These are phyloP conservation scores for Amesomyces nigricolor DNA, from an alignment of 2,329 filamentous ascomycete species.

Conservation along the genomic window DNA sequence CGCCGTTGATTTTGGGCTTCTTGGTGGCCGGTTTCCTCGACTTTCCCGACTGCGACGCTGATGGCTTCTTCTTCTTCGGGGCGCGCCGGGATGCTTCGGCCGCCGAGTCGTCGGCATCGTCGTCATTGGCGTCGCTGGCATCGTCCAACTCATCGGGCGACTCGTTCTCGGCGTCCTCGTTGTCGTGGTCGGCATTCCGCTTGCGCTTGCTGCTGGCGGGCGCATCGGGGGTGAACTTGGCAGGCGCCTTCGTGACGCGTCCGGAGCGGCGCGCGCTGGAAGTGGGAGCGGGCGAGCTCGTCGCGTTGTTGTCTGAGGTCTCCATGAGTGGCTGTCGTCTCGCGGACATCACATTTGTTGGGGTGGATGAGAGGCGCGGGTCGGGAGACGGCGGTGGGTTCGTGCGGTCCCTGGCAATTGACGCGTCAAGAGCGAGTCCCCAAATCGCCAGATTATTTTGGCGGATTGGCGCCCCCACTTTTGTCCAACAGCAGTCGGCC, in stretches of 20 bases:
- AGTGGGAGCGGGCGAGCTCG: slow-evolving; percentile 45
- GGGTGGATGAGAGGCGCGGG: slow-evolving; percentile 9
- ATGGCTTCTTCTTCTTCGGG: slow-evolving; percentile 33
- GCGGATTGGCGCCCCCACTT: slow-evolving; percentile 20
- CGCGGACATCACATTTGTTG: slow-evolving; percentile 35
- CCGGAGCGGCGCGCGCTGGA: slow-evolving; percentile 60
- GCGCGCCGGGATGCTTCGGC: slow-evolving; percentile 41
- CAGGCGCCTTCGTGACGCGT: slow-evolving; percentile 57
- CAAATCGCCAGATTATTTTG: slow-evolving; percentile 27
- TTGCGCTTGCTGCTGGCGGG: slow-evolving; percentile 52
- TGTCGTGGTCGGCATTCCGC: slow-evolving; percentile 43
- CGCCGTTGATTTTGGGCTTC: slow-evolving; percentile 59
- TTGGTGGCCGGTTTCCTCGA: slow-evolving; percentile 55
- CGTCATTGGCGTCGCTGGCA: slow-evolving; percentile 36
- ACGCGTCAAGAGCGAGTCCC: slow-evolving; percentile 23
- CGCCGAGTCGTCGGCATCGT: slow-evolving; percentile 37
- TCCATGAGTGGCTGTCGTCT: slow-evolving; percentile 45
- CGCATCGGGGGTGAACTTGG: slow-evolving; percentile 55
- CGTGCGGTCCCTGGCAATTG: slow-evolving; percentile 23
- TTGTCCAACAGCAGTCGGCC: background rate
- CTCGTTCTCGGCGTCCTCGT: slow-evolving; percentile 42
- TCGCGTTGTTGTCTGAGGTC: slow-evolving; percentile 51
- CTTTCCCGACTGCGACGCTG: slow-evolving; percentile 39
- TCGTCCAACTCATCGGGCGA: slow-evolving; percentile 42
- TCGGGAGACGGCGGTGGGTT: slow-evolving; percentile 7